Evolutionary conservation across 371 early-diverging fungal genomes (phyloP).

Genomic region (Spraguea lophii): DNA sequence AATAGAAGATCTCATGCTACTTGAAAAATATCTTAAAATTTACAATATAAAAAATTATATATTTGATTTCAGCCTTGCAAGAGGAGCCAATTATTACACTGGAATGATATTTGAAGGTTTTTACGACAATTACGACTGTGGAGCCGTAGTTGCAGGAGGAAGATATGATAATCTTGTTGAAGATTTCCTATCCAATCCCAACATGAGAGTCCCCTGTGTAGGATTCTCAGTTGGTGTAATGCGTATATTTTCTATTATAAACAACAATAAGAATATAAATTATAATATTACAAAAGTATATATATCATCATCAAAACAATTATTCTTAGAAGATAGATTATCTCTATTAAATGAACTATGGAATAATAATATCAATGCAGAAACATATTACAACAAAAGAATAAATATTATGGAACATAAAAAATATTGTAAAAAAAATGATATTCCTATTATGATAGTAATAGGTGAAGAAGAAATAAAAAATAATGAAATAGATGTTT

Average conservation of each 20-base stretch:
- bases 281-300: constrained; percentile 56
- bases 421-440: constrained; percentile 19
- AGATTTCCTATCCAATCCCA: constrained; percentile 53
- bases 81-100: constrained; percentile 96
- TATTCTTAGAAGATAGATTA: constrained; percentile 75
- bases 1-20: constrained; percentile 60
- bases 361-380: constrained; percentile 61
- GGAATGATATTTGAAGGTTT: constrained; percentile 94
- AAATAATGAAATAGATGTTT: not conserved
- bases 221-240: constrained; percentile 89
- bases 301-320: constrained; percentile 62
- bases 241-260: constrained; percentile 69
- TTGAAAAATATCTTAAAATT: constrained; percentile 65
- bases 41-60: constrained; percentile 55
- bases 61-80: constrained; percentile 78
- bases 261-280: constrained; percentile 19
- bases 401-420: constrained; percentile 50
- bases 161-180: constrained; percentile 92
- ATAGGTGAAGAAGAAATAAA: constrained; percentile 30
- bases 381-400: constrained; percentile 71
- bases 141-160: constrained; percentile 94
- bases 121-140: constrained; percentile 51
- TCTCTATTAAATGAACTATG: constrained; percentile 60
- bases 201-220: constrained; percentile 64
- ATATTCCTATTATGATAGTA: constrained; percentile 12